A percentile compares a stretch with the other conserved stretches of the same genome.
These are phyloP conservation scores for Mycena venus DNA, from an alignment of 768 basidiomycete species.

Conservation along the genomic window DNA sequence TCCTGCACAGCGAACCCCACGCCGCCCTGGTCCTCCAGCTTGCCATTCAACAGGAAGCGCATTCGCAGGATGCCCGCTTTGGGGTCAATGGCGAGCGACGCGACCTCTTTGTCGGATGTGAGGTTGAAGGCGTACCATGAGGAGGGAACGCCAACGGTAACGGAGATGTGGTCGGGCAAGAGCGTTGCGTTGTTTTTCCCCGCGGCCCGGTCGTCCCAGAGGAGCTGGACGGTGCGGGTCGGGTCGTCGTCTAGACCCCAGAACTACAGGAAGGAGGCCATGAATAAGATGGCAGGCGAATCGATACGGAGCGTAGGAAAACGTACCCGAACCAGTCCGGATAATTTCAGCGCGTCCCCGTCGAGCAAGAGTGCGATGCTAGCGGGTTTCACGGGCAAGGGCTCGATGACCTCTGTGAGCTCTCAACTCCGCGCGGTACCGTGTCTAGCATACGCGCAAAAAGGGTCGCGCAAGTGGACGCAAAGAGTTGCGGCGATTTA, in stretches of 20 bases:
- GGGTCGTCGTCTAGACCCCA: background rate
- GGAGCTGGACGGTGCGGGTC: background rate
- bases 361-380: background rate
- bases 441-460: constrained; percentile 15
- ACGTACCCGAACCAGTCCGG: background rate
- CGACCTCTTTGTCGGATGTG: background rate
- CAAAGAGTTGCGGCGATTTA: background rate
- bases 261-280: background rate
- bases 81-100: background rate
- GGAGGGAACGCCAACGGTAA: background rate
- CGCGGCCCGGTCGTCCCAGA: background rate
- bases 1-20: background rate
- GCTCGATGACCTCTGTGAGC: constrained; percentile 4
- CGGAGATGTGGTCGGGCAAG: background rate
- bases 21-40: background rate
- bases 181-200: background rate
- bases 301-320: too few relatives aligned
- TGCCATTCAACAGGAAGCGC: background rate
- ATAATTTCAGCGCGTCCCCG: background rate
- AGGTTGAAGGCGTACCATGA: background rate
- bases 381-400: constrained; percentile 4
- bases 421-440: constrained; percentile 1
- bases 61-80: background rate
- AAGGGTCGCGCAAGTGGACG: background rate
- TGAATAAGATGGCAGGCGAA: background rate